Evolutionary conservation across 2,329 filamentous ascomycete species (phyloP).

Genomic region (Colletotrichum horii): DNA sequence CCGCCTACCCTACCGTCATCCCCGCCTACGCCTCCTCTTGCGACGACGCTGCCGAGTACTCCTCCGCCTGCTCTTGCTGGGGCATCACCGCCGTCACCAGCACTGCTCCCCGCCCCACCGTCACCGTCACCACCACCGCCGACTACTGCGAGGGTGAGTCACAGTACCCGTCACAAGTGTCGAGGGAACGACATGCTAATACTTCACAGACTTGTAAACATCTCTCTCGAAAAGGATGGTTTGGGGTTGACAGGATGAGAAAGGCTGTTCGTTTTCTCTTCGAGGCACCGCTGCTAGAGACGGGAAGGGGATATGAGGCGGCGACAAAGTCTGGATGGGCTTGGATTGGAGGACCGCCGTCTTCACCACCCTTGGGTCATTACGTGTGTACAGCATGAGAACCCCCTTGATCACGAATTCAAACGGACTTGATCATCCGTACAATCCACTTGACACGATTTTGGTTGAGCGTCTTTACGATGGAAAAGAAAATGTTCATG

Average conservation of each 20-base stretch:
- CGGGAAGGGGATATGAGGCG: neutral
- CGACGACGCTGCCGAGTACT: constrained; percentile 36
- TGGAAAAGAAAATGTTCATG: constrained; percentile 9
- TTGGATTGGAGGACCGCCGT: neutral
- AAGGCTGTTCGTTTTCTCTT: neutral
- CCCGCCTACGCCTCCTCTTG: constrained; percentile 47
- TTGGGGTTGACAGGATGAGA: neutral
- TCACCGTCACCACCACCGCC: constrained; percentile 45
- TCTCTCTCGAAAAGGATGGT: neutral
- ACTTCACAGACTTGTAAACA: constrained; percentile 1
- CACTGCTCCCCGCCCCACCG: constrained; percentile 43
- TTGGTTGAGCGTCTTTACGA: neutral
- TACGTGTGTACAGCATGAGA: neutral
- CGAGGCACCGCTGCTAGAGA: neutral
- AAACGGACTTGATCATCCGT: neutral
- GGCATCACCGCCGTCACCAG: constrained; percentile 43
- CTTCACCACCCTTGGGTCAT: neutral
- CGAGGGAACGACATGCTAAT: neutral
- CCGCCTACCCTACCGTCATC: constrained; percentile 34
- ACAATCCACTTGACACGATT: neutral
- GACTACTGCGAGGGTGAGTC: constrained; percentile 42
- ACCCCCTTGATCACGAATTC: constrained; percentile 1
- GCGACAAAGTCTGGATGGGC: neutral
- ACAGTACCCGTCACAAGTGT: neutral
- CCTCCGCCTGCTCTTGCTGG: constrained; percentile 50